Percentiles rank a stretch among this genome's conserved stretches.
Evolutionary conservation across 2,329 filamentous ascomycete genomes (phyloP).

Genomic region (Simplicillium sp.): DNA sequence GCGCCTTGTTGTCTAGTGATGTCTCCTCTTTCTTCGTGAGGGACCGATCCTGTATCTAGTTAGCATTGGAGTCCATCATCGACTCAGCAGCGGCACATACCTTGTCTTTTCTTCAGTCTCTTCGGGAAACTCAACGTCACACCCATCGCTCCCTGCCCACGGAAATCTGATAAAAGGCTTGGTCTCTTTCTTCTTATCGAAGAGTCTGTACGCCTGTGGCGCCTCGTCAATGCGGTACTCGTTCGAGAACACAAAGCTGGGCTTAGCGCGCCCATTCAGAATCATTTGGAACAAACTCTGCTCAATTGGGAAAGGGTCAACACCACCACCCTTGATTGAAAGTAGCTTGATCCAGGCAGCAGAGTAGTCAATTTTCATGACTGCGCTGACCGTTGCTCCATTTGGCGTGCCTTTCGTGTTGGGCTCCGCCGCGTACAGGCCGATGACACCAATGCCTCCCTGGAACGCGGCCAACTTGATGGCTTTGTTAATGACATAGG

Average conservation of each 20-base stretch:
- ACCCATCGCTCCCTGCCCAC: too few species aligned
- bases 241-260: not conserved
- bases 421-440: not conserved
- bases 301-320: not conserved
- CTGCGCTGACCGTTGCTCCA: not conserved
- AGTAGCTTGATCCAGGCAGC: not conserved
- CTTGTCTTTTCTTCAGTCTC: too few species aligned
- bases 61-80: too few species aligned
- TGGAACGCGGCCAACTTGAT: too few species aligned
- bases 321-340: not conserved
- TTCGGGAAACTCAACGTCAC: too few species aligned
- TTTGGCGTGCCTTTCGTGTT: not conserved
- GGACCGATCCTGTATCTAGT: too few species aligned
- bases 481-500: constrained; percentile 6
- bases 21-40: too few species aligned
- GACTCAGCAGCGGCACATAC: too few species aligned
- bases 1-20: too few species aligned
- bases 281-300: not conserved
- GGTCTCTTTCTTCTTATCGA: not conserved
- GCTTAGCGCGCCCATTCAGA: not conserved
- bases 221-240: not conserved
- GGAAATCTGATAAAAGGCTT: not conserved
- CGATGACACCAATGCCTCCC: too few species aligned
- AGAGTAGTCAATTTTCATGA: not conserved
- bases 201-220: not conserved